Evolutionary conservation across 768 basidiomycete species (phyloP).

Genomic region (Amanita thiersii): DNA sequence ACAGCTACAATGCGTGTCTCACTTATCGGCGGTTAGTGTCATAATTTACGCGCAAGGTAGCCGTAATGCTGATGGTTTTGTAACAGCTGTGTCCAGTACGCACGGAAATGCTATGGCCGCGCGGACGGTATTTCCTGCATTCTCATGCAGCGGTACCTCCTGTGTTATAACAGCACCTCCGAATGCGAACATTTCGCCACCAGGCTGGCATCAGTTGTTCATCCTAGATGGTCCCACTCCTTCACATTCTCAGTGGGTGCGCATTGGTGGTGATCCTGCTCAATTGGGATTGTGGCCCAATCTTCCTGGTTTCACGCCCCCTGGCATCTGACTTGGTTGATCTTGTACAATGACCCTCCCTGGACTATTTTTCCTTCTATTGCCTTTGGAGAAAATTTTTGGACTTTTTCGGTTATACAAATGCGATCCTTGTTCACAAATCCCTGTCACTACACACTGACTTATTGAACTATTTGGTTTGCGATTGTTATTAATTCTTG

Average conservation of each 20-base stretch:
- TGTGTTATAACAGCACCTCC: conserved; percentile 78
- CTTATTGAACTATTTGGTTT: too few species aligned
- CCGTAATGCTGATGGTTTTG: conserved; percentile 6
- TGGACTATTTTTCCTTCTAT: too few species aligned
- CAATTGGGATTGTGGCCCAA: conserved; percentile 68
- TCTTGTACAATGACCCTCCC: too few species aligned
- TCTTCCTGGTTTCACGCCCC: conserved; percentile 56
- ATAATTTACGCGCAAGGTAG: neutral
- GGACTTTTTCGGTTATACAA: too few species aligned
- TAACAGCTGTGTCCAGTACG: conserved; percentile 59
- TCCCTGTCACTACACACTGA: too few species aligned
- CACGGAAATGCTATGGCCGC: conserved; percentile 75
- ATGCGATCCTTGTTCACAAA: too few species aligned
- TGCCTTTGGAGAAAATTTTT: too few species aligned
- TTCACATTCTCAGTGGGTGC: conserved; percentile 65
- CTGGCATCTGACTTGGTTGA: conserved; percentile 54
- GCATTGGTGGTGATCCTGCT: conserved; percentile 72
- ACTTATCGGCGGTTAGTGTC: conserved; percentile 50
- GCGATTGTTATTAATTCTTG: too few species aligned
- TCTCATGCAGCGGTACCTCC: conserved; percentile 57
- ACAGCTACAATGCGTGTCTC: conserved; percentile 44
- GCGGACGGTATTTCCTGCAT: conserved; percentile 64
- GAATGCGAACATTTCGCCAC: conserved; percentile 57
- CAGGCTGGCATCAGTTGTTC: conserved; percentile 72
- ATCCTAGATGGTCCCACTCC: conserved; percentile 75